Base-by-base conservation (phyloP, 768 basidiomycete genomes). In the Kwoniella botswanensis region DNA sequence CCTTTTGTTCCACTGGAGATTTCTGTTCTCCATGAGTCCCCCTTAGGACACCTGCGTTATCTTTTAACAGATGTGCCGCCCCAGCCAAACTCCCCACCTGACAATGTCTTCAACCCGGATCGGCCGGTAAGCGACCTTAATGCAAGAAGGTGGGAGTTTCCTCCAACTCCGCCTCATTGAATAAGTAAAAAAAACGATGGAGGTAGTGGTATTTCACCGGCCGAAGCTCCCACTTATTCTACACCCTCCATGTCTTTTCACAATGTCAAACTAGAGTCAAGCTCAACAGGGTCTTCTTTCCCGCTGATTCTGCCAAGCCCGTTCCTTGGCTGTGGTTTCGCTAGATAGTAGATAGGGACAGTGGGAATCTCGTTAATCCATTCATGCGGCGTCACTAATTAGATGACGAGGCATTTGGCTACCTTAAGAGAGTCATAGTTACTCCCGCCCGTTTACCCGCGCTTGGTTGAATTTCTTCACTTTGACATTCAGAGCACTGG, bases 231-330 rank as follows among this genome's bases (percentile, higher is more conserved):
- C 89, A 89, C 89, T 88, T 89, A 89, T 90, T 84, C 89, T 90
- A 89, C 89, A 88, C 89, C 89, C 88, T 87, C 87, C 88, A 89
- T 89, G 89, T 89, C 89, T 89, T 89, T 89, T 89, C 88, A 90
- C 89, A 89, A 88, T 90, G 89, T 88, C 89, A 90, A 88, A 90
- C 89, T 90, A 90, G 89, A 90, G 89, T 90, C 89, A 90, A 89
- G 89, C 89, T 89, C 89, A 89, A 89, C 89, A 90, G 89, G 89
- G 88, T 90, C 89, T 89, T 89, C 89, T 89, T 90, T 89, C 88
- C 89, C 74, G 75, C 83, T 87, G 84, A 29, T 26, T 26, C 26
- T 26, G 26, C 26, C 26, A 26, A 26, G 26, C 26, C 26, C 26
- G 26, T 4, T 26, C 26, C 26, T 26, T 26, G 26, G 26, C 26